Percentiles rank a stretch among this genome's conserved stretches.
Evolutionary conservation across 805 yeast genomes (phyloP).

Genomic region (Zygotorulaspora florentina): DNA sequence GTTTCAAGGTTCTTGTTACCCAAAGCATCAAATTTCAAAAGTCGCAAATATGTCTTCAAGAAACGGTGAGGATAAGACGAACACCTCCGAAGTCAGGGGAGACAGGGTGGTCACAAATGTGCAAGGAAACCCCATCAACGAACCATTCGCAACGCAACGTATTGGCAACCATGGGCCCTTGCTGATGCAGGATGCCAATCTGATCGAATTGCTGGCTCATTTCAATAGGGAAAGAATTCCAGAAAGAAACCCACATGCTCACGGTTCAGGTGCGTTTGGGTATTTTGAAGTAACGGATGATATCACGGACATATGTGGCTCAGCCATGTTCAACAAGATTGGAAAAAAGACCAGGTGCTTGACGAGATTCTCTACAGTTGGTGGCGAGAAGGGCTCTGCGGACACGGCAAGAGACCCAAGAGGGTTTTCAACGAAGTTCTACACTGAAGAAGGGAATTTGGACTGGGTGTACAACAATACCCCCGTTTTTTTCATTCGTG

Average conservation of each 20-base stretch:
- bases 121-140: slow-evolving; percentile 72
- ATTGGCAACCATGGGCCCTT: slow-evolving; percentile 74
- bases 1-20: too few species aligned
- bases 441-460: slow-evolving; percentile 63
- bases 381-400: slow-evolving; percentile 64
- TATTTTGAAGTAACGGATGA: slow-evolving; percentile 84
- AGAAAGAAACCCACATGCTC: slow-evolving; percentile 90
- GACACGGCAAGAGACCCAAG: slow-evolving; percentile 68
- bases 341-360: slow-evolving; percentile 76
- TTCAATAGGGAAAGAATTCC: slow-evolving; percentile 89
- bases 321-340: slow-evolving; percentile 63
- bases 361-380: slow-evolving; percentile 71
- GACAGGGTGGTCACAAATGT: slow-evolving; percentile 64
- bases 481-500: slow-evolving; percentile 61
- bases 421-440: slow-evolving; percentile 61
- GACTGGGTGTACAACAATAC: slow-evolving; percentile 76
- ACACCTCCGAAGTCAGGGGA: slow-evolving; percentile 28
- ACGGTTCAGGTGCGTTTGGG: slow-evolving; percentile 90
- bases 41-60: background rate
- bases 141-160: slow-evolving; percentile 73
- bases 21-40: too few species aligned
- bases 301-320: slow-evolving; percentile 63
- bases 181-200: slow-evolving; percentile 73
- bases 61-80: slow-evolving; percentile 23
- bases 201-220: slow-evolving; percentile 79